Conservation (phyloP, 495 filamentous ascomycete species). For the Penicillium bialowiezense region DNA sequence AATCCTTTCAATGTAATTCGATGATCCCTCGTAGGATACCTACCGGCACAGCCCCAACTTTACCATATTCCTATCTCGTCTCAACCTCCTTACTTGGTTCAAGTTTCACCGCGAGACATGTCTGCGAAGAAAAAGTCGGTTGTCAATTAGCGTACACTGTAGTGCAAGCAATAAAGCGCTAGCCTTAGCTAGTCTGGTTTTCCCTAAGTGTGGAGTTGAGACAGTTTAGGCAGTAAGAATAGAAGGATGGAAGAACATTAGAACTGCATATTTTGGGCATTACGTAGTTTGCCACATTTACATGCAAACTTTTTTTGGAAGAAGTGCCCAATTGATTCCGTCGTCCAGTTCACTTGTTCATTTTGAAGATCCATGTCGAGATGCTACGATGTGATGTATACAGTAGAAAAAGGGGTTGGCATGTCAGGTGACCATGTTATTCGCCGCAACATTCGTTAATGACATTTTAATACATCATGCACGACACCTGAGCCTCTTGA, state of each 20-base stretch:
- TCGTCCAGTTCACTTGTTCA: too few relatives aligned
- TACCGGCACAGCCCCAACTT: neutral
- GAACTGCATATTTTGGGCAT: too few relatives aligned
- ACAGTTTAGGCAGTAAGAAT: neutral
- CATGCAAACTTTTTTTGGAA: too few relatives aligned
- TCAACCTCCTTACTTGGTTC: neutral
- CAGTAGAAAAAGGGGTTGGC: neutral
- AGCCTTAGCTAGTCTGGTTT: neutral
- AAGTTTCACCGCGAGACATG: neutral
- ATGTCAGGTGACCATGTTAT: slow-evolving; percentile 5
- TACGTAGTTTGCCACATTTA: too few relatives aligned
- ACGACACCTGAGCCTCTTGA: neutral
- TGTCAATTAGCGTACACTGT: neutral
- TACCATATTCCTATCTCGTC: neutral
- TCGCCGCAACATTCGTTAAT: neutral
- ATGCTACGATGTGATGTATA: neutral
- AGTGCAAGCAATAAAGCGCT: neutral
- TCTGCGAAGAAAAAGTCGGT: neutral
- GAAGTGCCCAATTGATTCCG: too few relatives aligned
- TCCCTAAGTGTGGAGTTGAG: neutral
- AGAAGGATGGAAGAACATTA: too few relatives aligned
- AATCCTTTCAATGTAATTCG: neutral
- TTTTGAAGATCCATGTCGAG: too few relatives aligned
- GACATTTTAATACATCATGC: neutral
- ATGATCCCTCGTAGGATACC: neutral